These are phyloP conservation scores for Dothiorella sarmentorum DNA, from an alignment of 2,329 filamentous ascomycete genomes.

Conservation along the genomic window DNA sequence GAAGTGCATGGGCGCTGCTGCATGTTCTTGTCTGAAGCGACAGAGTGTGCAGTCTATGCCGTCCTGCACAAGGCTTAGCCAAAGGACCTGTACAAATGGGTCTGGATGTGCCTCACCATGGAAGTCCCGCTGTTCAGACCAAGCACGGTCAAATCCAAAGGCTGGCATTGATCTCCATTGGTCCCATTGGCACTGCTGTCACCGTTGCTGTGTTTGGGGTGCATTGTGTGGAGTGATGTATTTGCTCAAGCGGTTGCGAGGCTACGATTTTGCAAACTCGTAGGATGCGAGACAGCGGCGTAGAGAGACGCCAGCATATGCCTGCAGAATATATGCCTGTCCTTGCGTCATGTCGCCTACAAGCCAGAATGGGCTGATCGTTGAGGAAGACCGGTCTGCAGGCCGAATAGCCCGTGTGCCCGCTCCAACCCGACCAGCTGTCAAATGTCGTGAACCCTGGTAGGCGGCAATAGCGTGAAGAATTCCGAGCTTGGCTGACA, in stretches of 20 bases:
- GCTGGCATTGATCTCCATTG: slow-evolving; percentile 22
- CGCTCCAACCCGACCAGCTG: not conserved
- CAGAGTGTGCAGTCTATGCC: slow-evolving; percentile 59
- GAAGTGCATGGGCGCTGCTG: slow-evolving; percentile 53
- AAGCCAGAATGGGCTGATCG: not conserved
- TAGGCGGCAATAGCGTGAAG: not conserved
- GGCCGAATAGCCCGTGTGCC: not conserved
- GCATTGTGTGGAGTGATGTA: slow-evolving; percentile 4
- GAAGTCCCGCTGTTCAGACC: slow-evolving; percentile 54
- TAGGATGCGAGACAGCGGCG: too few species aligned
- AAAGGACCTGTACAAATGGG: too few species aligned
- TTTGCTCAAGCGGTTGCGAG: too few species aligned
- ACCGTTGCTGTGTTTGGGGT: not conserved
- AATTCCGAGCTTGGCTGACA: not conserved
- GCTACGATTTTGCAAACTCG: too few species aligned
- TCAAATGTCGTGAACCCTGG: not conserved
- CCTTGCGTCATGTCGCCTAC: too few species aligned
- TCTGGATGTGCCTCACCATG: slow-evolving; percentile 29
- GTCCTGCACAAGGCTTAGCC: slow-evolving; percentile 34
- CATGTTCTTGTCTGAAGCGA: slow-evolving; percentile 53
- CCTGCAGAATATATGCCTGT: too few species aligned
- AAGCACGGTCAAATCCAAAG: slow-evolving; percentile 52
- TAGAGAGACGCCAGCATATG: too few species aligned
- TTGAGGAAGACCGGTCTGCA: not conserved
- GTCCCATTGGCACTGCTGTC: not conserved